Conservation (phyloP, 768 basidiomycete genomes). For the Cyathus striatus region DNA sequence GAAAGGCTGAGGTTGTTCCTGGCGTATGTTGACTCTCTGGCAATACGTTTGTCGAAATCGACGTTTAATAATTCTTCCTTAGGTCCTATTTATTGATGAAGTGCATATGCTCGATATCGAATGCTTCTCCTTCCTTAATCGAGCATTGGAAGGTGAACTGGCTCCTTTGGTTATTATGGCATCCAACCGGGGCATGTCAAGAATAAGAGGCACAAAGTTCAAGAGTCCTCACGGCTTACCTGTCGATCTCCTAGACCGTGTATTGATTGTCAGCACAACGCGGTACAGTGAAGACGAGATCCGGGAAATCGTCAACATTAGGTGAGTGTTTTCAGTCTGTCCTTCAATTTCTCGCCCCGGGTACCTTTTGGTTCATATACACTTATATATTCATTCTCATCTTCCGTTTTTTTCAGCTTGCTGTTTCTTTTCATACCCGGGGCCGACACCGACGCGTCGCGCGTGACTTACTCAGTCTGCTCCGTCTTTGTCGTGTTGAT, state of each 20-base stretch:
- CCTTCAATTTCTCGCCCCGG: no score
- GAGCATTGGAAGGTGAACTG: slow-evolving; percentile 90
- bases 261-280: slow-evolving; percentile 92
- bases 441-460: no score
- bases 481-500: no score
- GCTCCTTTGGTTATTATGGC: slow-evolving; percentile 98
- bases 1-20: slow-evolving; percentile 96
- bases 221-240: slow-evolving; percentile 94
- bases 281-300: slow-evolving; percentile 83
- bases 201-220: slow-evolving; percentile 94
- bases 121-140: slow-evolving; percentile 97
- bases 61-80: slow-evolving; percentile 1
- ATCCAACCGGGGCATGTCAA: slow-evolving; percentile 90
- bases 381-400: no score
- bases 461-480: no score
- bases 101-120: slow-evolving; percentile 99
- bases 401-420: no score
- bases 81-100: slow-evolving; percentile 99
- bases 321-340: slow-evolving; percentile 53
- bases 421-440: no score
- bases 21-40: slow-evolving; percentile 53
- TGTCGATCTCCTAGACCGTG: slow-evolving; percentile 89
- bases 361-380: no score
- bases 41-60: not conserved
- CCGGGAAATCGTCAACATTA: slow-evolving; percentile 87